Evolutionary conservation across 352 stramenopile genomes (phyloP).

Genomic region (Elongisporangium prolatum): DNA sequence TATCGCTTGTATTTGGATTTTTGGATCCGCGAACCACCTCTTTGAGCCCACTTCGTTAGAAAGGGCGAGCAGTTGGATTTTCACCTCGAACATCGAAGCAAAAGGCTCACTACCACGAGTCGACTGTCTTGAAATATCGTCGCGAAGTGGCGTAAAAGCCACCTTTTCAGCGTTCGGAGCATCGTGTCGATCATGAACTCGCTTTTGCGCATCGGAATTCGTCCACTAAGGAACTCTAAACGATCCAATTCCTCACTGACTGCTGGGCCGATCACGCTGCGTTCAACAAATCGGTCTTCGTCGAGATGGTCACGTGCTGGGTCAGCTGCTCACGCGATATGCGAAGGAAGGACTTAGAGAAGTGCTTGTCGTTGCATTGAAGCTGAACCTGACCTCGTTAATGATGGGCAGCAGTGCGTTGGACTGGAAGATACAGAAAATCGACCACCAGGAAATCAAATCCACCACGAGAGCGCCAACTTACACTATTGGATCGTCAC

Average conservation of each 20-base stretch:
- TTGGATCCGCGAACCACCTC: constrained; percentile 17
- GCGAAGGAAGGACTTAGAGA: constrained; percentile 20
- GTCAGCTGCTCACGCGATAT: constrained; percentile 17
- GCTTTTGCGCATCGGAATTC: constrained; percentile 12
- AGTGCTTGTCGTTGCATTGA: too few relatives aligned
- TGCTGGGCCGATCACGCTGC: constrained; percentile 6
- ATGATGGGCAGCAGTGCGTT: too few relatives aligned
- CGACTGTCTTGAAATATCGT: constrained; percentile 7
- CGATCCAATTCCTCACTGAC: constrained; percentile 10
- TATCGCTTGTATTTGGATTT: constrained; percentile 11
- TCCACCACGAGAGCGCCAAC: too few relatives aligned
- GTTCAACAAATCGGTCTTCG: constrained; percentile 15
- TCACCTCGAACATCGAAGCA: constrained; percentile 14
- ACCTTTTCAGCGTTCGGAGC: constrained; percentile 3
- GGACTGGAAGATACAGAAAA: too few relatives aligned
- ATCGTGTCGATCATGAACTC: constrained; percentile 11
- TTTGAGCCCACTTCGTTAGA: constrained; percentile 3
- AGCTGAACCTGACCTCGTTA: too few relatives aligned
- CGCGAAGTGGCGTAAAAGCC: constrained; percentile 3
- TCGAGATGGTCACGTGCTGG: constrained; percentile 14
- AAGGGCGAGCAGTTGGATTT: constrained; percentile 14
- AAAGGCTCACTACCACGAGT: constrained; percentile 17
- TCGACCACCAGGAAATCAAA: too few relatives aligned
- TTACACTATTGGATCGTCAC: too few relatives aligned
- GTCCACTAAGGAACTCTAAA: constrained; percentile 10